Conservation (phyloP, 768 basidiomycete species). For the Lenzites betulinus region DNA sequence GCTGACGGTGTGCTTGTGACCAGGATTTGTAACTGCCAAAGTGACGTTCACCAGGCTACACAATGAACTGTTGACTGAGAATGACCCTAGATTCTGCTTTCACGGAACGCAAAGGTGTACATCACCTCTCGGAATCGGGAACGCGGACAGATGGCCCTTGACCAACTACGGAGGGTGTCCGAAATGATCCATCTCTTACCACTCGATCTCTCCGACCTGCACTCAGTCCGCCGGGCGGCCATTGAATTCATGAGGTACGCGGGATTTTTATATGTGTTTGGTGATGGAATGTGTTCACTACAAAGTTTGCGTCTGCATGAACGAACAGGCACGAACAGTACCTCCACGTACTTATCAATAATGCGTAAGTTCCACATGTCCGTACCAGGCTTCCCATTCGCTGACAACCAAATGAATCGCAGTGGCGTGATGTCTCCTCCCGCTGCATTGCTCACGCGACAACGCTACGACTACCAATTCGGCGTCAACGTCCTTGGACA, state of each 20-base stretch:
- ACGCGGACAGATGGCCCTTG: background rate
- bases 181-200: conserved; percentile 6
- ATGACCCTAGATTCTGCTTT: conserved; percentile 6
- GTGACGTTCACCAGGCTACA: no score
- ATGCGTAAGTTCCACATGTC: conserved; percentile 40
- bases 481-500: conserved; percentile 46
- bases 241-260: conserved; percentile 7
- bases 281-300: no score
- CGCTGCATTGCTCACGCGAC: conserved; percentile 1
- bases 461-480: conserved; percentile 45
- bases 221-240: conserved; percentile 6
- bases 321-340: conserved; percentile 41
- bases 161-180: conserved; percentile 8
- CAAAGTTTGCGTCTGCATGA: no score
- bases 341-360: conserved; percentile 51
- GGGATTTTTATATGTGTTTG: no score
- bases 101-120: conserved; percentile 15
- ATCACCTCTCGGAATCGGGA: conserved; percentile 5
- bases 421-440: conserved; percentile 31
- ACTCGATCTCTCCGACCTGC: conserved; percentile 8
- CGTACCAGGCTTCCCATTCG: no score
- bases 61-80: no score
- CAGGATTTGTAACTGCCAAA: conserved; percentile 6
- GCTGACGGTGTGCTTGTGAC: background rate
- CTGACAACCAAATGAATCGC: no score